Percentiles rank a stretch among this genome's conserved stretches.
These are phyloP conservation scores for Cantharellus cinnabarinus DNA, from an alignment of 768 basidiomycete genomes.

Conservation along the genomic window DNA sequence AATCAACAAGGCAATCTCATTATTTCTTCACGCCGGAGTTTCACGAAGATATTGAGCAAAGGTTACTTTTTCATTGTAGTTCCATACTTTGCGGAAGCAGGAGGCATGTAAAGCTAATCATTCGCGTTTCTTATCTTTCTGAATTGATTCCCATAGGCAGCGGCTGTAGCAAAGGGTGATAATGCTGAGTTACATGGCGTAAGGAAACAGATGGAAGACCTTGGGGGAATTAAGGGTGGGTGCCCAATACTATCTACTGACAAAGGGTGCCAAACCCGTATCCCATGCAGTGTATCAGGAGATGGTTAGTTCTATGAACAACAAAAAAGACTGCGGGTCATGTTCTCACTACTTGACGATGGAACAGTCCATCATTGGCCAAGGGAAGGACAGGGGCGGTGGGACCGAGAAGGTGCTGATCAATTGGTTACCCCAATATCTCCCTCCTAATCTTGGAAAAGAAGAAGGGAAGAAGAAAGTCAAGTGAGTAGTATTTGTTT, in stretches of 20 bases:
- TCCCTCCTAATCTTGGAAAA: constrained; percentile 4
- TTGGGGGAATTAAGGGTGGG: background rate
- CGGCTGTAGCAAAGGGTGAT: background rate
- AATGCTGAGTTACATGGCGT: background rate
- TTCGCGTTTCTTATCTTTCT: background rate
- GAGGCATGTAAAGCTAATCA: background rate
- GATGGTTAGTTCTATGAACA: background rate
- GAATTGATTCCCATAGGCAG: background rate
- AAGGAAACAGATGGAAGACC: background rate
- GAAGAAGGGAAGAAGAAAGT: constrained; percentile 9
- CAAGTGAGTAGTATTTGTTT: background rate
- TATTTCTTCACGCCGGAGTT: background rate
- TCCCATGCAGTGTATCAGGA: background rate
- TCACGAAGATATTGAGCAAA: background rate
- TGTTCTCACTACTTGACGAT: background rate
- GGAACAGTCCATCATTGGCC: constrained; percentile 45
- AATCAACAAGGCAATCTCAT: background rate
- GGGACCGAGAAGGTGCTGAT: constrained; percentile 71
- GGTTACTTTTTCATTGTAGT: background rate
- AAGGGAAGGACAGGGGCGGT: constrained; percentile 63
- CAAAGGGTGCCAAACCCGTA: background rate
- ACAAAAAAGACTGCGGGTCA: background rate
- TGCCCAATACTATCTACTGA: background rate
- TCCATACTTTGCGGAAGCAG: background rate
- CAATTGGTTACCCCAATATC: constrained; percentile 44